These are phyloP conservation scores for Solanum chmielewskii DNA, from an alignment of 257 asterid species.

Conservation along the genomic window DNA sequence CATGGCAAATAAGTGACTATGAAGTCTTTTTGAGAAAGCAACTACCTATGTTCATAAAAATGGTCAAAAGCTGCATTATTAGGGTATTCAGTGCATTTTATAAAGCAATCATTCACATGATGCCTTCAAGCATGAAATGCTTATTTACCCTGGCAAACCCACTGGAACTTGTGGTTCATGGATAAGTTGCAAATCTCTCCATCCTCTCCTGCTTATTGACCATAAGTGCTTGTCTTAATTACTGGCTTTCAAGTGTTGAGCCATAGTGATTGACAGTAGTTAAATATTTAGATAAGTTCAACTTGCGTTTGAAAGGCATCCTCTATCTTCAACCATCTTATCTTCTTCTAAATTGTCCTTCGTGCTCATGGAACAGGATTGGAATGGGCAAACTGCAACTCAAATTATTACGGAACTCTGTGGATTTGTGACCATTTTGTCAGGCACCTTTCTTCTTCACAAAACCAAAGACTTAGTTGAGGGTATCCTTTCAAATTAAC, in stretches of 20 bases:
- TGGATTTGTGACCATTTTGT: conserved; percentile 26
- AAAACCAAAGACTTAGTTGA: conserved; percentile 25
- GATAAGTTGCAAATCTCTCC: neutral
- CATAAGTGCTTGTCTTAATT: neutral
- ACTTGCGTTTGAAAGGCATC: neutral
- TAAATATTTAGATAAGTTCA: neutral
- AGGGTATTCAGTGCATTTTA: neutral
- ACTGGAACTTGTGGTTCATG: neutral
- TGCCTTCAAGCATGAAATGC: neutral
- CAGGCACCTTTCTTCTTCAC: conserved; percentile 31
- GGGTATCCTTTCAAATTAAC: neutral
- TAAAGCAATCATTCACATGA: neutral
- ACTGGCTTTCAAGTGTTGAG: neutral
- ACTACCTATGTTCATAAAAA: neutral
- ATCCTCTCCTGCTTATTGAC: neutral
- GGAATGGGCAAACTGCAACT: conserved; percentile 24
- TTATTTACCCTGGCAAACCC: neutral
- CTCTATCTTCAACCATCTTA: neutral
- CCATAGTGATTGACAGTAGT: neutral
- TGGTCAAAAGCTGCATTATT: neutral
- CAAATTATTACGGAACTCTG: conserved; percentile 29
- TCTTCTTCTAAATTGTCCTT: neutral
- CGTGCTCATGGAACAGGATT: conserved; percentile 15
- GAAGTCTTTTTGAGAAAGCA: neutral
- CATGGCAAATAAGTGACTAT: neutral